phyloP scores from a whole-genome alignment of 23 red algal genomes.

The Gracilaria caudata region DNA sequence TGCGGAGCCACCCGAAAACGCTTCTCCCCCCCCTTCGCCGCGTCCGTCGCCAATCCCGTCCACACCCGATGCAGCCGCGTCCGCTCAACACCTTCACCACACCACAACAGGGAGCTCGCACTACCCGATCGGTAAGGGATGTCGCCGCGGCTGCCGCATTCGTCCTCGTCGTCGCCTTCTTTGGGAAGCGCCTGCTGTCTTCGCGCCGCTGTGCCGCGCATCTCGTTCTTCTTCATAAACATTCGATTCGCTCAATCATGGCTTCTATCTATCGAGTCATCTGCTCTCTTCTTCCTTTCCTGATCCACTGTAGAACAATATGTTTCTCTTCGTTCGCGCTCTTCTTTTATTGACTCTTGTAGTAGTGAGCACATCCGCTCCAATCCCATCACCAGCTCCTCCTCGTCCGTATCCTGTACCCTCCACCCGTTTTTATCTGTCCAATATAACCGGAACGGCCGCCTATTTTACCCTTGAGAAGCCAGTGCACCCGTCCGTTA shows the following conservation, averaged over 20 bases:
- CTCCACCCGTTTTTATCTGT: conserved; percentile 41
- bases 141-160: too few species aligned
- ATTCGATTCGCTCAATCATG: neutral
- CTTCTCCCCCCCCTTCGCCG: too few species aligned
- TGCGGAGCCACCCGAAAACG: too few species aligned
- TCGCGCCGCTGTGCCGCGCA: neutral
- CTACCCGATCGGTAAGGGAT: too few species aligned
- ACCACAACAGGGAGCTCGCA: too few species aligned
- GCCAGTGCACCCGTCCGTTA: conserved; percentile 21
- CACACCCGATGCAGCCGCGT: neutral
- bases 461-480: conserved; percentile 37
- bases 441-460: conserved; percentile 13
- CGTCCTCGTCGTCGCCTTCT: too few species aligned
- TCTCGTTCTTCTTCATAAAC: conserved; percentile 19
- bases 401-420: conserved; percentile 11
- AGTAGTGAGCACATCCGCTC: neutral
- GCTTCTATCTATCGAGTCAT: neutral
- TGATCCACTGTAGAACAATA: neutral
- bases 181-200: too few species aligned
- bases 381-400: neutral
- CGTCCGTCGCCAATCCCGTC: neutral
- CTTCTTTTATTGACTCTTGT: neutral
- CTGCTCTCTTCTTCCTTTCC: neutral
- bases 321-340: neutral
- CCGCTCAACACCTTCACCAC: neutral